Evolutionary conservation across 495 filamentous ascomycete species (phyloP), one percentile per base, ranked within the genome.

Genomic region (Daldinia caldariorum): DNA sequence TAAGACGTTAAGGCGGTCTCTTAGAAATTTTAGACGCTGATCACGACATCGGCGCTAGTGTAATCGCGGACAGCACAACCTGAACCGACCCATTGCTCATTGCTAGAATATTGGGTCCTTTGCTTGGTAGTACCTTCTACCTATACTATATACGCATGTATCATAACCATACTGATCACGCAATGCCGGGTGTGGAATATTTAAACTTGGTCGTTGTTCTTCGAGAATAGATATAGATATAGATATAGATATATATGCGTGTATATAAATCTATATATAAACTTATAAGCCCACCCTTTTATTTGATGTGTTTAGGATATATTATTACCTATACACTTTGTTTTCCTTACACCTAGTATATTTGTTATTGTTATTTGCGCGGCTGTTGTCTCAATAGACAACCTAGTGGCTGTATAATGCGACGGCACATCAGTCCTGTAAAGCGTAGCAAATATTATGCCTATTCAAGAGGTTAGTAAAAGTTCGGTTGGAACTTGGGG

Each of bases 21-120:
- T 56, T 73, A 71, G 73, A 72, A 73, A 75, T 75, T 75, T 74
- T 71, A 60, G 74, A 76, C 57, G 64, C 50, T 9, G 72, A 78
- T 78, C 78, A 80, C 78, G 77, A 78, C 78, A 80, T 80, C 78
- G 72, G 56, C 76, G 74, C 76, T 78, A 80, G 64, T 62, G 39
- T 71, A 64, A 66, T 71, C 69, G 74, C 69, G 67, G 67, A 68
- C 68, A 38, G 50, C 60, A 66, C 53, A 70, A 50, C n/a, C n/a
- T n/a, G n/a, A n/a, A n/a, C 56, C 61, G 63, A 45, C 31, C 0
- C 34, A 50, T 49, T 77, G 71, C n/a, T n/a, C n/a, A 80, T 80
- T 80, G 78, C 77, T 59, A 54, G 32, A 64, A 56, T 29, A 51
- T 35, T 62, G 67, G 50, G 16, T 43, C 43, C 18, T 18, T 20